phyloP scores from a whole-genome alignment of 345 rosid genomes.

The Linum trigynum region DNA sequence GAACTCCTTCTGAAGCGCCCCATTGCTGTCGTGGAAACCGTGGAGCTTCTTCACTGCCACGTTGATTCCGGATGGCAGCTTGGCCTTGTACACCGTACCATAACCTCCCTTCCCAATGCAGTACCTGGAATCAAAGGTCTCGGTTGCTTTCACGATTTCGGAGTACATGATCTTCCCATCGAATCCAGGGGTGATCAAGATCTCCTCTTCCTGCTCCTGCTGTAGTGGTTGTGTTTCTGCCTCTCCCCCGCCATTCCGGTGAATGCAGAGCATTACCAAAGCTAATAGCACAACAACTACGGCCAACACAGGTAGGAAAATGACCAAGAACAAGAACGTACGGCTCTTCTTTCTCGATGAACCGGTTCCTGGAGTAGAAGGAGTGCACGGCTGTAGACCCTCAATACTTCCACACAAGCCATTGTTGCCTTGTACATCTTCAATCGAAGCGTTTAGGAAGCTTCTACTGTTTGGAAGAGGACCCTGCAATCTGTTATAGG shows the following conservation, averaged over 20 bases:
- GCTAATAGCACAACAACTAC: not conserved
- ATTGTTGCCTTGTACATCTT: not conserved
- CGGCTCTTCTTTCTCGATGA: not conserved
- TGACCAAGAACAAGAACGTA: not conserved
- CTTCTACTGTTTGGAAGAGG: not conserved
- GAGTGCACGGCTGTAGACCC: not conserved
- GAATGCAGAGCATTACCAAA: not conserved
- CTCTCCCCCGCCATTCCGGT: not conserved
- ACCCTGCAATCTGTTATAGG: not conserved
- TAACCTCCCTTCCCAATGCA: not conserved
- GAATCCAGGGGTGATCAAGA: not conserved
- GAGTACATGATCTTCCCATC: not conserved
- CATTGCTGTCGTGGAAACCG: not conserved
- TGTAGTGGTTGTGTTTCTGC: not conserved
- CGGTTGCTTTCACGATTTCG: not conserved
- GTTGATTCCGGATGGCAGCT: not conserved
- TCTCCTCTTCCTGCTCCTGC: not conserved
- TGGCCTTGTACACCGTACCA: not conserved
- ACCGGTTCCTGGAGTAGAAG: not conserved
- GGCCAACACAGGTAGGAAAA: not conserved
- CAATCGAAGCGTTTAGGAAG: not conserved
- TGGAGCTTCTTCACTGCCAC: not conserved
- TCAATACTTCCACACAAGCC: not conserved
- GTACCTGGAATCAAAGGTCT: not conserved
- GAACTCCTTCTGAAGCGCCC: not conserved